Percentiles rank a stretch among this genome's conserved stretches.
phyloP scores from a whole-genome alignment of 2,329 filamentous ascomycete genomes.

The Talaromyces sp. region DNA sequence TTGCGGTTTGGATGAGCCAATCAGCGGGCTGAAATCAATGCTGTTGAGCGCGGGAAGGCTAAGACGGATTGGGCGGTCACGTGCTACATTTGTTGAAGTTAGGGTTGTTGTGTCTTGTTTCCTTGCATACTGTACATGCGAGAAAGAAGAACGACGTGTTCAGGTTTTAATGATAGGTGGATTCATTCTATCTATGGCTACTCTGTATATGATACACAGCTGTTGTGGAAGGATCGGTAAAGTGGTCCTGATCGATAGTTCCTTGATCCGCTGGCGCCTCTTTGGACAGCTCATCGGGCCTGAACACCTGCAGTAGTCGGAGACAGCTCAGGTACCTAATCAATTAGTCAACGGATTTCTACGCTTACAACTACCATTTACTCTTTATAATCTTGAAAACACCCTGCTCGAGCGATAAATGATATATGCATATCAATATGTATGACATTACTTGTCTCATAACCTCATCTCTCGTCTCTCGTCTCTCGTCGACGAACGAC shows the following conservation, averaged over 20 bases:
- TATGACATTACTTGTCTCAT: constrained; percentile 16
- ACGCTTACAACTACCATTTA: not conserved
- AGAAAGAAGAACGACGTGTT: not conserved
- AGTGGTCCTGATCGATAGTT: not conserved
- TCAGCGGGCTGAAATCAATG: not conserved
- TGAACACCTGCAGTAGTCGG: not conserved
- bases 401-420: not conserved
- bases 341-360: not conserved
- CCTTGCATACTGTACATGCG: not conserved
- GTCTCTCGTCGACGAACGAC: not conserved
- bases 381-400: not conserved
- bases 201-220: too few relatives aligned
- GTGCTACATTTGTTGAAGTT: not conserved
- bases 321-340: not conserved
- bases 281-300: constrained; percentile 4
- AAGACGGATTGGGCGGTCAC: not conserved
- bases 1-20: not conserved
- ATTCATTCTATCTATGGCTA: too few relatives aligned
- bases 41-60: not conserved
- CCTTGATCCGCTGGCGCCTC: not conserved
- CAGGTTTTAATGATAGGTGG: not conserved
- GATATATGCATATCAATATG: constrained; percentile 6
- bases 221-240: too few relatives aligned
- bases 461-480: constrained; percentile 15
- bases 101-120: not conserved